phyloP scores from a whole-genome alignment of 352 stramenopile species.

The Phytophthora pluvialis region DNA sequence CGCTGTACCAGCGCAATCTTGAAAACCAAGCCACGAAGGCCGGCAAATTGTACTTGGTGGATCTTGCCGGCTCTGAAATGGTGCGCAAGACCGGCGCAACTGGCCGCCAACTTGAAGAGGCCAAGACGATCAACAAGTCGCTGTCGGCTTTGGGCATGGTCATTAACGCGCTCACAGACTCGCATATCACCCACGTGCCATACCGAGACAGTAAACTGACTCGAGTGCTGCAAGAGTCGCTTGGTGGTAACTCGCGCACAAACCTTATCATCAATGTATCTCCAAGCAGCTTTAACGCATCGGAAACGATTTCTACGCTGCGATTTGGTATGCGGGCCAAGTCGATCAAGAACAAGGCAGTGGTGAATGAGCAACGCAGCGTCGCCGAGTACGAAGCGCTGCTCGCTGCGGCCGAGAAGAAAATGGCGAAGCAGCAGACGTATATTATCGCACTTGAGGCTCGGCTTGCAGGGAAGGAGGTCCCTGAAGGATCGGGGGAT shows the following conservation, averaged over 20 bases:
- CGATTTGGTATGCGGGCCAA: constrained; percentile 94
- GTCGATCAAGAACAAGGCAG: constrained; percentile 95
- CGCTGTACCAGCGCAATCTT: constrained; percentile 87
- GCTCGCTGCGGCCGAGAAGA: constrained; percentile 83
- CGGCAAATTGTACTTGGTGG: constrained; percentile 93
- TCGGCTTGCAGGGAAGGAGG: constrained; percentile 44
- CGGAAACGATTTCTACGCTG: constrained; percentile 93
- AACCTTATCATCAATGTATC: constrained; percentile 94
- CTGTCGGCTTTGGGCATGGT: constrained; percentile 94
- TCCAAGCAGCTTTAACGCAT: constrained; percentile 89
- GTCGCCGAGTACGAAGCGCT: constrained; percentile 92
- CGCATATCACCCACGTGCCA: constrained; percentile 78
- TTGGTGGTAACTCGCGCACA: constrained; percentile 95
- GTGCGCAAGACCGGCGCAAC: constrained; percentile 92
- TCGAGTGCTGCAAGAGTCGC: constrained; percentile 92
- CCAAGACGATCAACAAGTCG: constrained; percentile 97
- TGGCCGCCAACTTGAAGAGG: constrained; percentile 93
- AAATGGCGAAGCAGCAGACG: constrained; percentile 78
- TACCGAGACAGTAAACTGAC: constrained; percentile 94
- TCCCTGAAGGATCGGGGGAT: constrained; percentile 15
- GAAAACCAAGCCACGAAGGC: constrained; percentile 89
- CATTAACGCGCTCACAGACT: constrained; percentile 94
- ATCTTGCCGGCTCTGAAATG: constrained; percentile 95
- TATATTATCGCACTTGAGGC: constrained; percentile 87
- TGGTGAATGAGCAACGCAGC: constrained; percentile 92